Conservation (phyloP, 1,284 basidiomycete species). For the Ceratobasidium sp. region DNA sequence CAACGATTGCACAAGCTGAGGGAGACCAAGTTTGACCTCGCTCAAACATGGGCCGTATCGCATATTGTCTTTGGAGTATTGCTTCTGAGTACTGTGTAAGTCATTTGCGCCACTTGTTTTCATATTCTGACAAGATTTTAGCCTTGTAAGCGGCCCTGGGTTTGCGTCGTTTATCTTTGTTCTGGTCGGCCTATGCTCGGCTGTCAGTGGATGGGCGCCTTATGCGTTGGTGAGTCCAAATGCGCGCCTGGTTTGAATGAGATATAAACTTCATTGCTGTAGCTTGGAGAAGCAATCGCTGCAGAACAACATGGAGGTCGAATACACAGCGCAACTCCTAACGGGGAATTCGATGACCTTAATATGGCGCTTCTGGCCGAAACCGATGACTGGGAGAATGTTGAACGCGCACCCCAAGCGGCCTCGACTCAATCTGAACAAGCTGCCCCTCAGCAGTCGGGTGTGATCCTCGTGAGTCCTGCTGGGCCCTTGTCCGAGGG, state of each 20-base stretch:
- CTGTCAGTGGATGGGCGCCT: conserved; percentile 80
- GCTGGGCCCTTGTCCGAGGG: not conserved
- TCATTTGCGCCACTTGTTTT: conserved; percentile 51
- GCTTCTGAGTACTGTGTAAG: conserved; percentile 79
- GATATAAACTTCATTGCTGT: not conserved
- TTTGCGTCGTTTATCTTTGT: conserved; percentile 72
- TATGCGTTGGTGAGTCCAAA: conserved; percentile 65
- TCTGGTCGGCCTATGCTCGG: conserved; percentile 77
- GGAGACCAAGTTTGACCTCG: conserved; percentile 58
- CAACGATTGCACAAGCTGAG: conserved; percentile 45
- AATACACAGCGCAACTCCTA: conserved; percentile 13
- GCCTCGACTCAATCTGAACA: not conserved
- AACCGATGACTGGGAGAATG: conserved; percentile 33
- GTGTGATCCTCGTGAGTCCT: conserved; percentile 78
- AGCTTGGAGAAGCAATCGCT: conserved; percentile 33
- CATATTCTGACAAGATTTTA: conserved; percentile 46
- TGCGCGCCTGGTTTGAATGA: not conserved
- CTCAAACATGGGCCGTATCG: conserved; percentile 77
- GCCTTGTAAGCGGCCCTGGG: conserved; percentile 67
- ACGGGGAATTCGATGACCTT: conserved; percentile 36
- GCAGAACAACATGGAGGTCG: conserved; percentile 36
- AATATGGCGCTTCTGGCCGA: conserved; percentile 29
- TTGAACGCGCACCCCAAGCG: not conserved
- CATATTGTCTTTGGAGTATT: conserved; percentile 71
- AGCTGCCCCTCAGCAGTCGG: conserved; percentile 65